Evolutionary conservation across 176 grass and related monocot genomes (phyloP), one percentile per base, ranked within the genome.

Genomic region (Carex littledalei): DNA sequence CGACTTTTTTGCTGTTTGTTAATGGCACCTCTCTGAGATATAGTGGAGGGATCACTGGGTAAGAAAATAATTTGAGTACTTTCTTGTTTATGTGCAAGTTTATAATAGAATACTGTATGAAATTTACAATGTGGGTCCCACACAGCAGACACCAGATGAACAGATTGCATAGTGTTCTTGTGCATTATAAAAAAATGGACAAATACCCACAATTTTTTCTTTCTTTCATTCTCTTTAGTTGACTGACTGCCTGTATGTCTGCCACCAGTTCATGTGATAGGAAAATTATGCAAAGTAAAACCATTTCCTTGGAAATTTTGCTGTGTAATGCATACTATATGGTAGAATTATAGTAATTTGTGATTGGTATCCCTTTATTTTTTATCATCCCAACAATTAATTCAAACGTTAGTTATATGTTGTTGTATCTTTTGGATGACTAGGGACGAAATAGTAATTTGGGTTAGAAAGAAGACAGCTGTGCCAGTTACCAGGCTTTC

Each of bases 381-480:
- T 76, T 56, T 78, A 26, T 56, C 13, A 49, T 56, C 24, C 50
- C 50, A 78, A 49, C 73, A 56, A 31, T 8, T 69, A 55, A 77
- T 77, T 80, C 84, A 88, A 43, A 91, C 88, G 64, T 71, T 95
- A 10, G 64, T 99, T 45, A 88, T 56, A 89, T 93, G 81, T 79
- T 92, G 90, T 67, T 87, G 93, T 82, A 88, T 71, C 15, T 87
- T 88, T 67, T 79, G 76, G 45, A 74, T 41, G 92, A 90, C 86
- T 63, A 99, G 96, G 89, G 96, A 99, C 7, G 91, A 89, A 45
- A 92, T 99, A 79, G 81, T 99, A 84, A 94, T 94, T 59, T 99
- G 96, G 96, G 87, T 89, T 56, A 94, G 93, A 89, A 99, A 99
- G 93, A 99, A 94, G 84, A 99, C 96, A 63, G 91, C 88, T 16